Evolutionary conservation across 2,329 filamentous ascomycete species (phyloP).

Genomic region (Verticillium klebahnii): DNA sequence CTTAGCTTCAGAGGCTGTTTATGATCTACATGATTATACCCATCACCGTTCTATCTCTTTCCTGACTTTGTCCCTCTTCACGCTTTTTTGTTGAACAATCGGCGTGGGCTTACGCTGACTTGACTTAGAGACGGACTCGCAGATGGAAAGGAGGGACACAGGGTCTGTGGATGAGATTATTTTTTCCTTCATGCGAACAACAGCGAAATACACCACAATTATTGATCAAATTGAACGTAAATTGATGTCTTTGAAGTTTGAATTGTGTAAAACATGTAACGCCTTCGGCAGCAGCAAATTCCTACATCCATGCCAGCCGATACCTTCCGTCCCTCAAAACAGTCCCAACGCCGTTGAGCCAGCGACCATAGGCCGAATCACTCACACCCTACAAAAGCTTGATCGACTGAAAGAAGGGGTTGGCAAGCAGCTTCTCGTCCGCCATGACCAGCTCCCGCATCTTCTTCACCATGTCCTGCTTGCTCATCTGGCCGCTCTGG

Average conservation of each 20-base stretch:
- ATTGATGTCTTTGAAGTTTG: constrained; percentile 2
- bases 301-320: neutral
- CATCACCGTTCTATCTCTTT: constrained; percentile 24
- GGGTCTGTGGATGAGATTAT: neutral
- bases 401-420: constrained; percentile 67
- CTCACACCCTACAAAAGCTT: constrained; percentile 40
- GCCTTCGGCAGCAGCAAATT: constrained; percentile 1
- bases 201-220: neutral
- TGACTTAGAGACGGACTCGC: neutral
- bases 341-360: constrained; percentile 5
- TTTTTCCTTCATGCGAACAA: neutral
- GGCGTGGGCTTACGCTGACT: neutral
- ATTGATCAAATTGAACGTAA: neutral
- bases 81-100: neutral
- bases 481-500: constrained; percentile 53
- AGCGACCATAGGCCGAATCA: neutral
- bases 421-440: constrained; percentile 60
- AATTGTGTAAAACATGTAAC: constrained; percentile 3
- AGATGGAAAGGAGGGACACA: neutral
- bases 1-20: constrained; percentile 41
- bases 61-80: constrained; percentile 6
- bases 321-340: neutral
- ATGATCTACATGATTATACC: constrained; percentile 36
- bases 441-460: constrained; percentile 75
- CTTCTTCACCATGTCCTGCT: constrained; percentile 71